Conservation (phyloP, 495 filamentous ascomycete species). For the Cercophora newfieldiana region DNA sequence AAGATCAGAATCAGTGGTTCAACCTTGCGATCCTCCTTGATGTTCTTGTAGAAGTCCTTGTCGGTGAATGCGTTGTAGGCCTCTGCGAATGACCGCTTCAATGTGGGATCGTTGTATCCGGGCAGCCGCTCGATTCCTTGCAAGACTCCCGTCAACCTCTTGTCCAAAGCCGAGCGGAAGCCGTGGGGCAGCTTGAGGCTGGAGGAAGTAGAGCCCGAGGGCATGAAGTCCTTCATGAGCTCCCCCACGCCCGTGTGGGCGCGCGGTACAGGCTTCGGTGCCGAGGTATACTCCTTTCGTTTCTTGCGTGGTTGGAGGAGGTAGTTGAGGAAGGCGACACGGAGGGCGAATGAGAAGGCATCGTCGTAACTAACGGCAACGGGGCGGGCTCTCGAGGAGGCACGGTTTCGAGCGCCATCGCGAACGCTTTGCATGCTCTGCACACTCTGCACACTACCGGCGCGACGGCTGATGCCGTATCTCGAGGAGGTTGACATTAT, state of each 20-base stretch:
- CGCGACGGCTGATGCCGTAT: slow-evolving; percentile 41
- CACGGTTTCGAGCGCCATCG: slow-evolving; percentile 35
- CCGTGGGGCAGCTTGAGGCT: slow-evolving; percentile 49
- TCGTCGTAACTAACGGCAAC: slow-evolving; percentile 60
- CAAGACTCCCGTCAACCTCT: slow-evolving; percentile 81
- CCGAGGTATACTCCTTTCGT: slow-evolving; percentile 76
- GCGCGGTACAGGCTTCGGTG: slow-evolving; percentile 59
- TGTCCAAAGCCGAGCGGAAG: slow-evolving; percentile 68
- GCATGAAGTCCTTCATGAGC: slow-evolving; percentile 57
- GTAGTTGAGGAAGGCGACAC: slow-evolving; percentile 89
- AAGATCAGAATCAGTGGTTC: slow-evolving; percentile 93
- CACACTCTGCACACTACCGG: slow-evolving; percentile 45
- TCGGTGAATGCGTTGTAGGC: slow-evolving; percentile 69
- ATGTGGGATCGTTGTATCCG: slow-evolving; percentile 81
- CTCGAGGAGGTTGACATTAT: slow-evolving; percentile 48
- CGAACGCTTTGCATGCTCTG: slow-evolving; percentile 24
- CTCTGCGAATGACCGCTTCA: slow-evolving; percentile 91
- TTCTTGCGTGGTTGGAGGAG: slow-evolving; percentile 88
- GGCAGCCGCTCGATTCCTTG: slow-evolving; percentile 62
- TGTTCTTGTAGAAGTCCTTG: slow-evolving; percentile 78
- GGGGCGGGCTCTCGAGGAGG: slow-evolving; percentile 40
- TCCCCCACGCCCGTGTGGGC: slow-evolving; percentile 73
- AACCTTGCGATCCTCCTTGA: slow-evolving; percentile 91
- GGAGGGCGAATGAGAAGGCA: slow-evolving; percentile 85
- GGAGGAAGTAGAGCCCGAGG: slow-evolving; percentile 38